Percentiles rank a stretch among this genome's conserved stretches.
Evolutionary conservation across 2,329 filamentous ascomycete species (phyloP).

Genomic region (Tricladium varicosporioides): DNA sequence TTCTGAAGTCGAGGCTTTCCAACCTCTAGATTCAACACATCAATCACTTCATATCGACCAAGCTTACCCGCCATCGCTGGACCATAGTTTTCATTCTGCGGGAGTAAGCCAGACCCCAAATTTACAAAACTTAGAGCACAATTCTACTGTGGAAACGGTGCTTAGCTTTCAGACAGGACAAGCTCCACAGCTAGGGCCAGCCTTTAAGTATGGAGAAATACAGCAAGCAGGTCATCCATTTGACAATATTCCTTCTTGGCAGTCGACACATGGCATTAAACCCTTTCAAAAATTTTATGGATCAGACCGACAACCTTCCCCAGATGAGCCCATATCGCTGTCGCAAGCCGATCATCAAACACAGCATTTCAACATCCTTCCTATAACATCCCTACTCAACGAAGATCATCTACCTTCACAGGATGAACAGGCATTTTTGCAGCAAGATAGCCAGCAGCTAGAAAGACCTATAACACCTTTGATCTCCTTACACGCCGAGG

Average conservation of each 20-base stretch:
- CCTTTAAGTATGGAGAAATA: neutral
- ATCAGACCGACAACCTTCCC: neutral
- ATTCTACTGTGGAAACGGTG: too few species aligned
- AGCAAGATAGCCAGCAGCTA: neutral
- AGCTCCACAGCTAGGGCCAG: neutral
- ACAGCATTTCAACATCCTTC: neutral
- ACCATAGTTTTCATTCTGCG: too few species aligned
- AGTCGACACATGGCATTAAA: neutral
- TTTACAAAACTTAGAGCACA: too few species aligned
- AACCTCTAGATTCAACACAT: too few species aligned
- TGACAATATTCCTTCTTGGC: neutral
- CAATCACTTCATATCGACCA: too few species aligned
- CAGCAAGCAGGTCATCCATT: neutral
- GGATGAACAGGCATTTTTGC: too few species aligned
- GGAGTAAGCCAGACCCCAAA: too few species aligned
- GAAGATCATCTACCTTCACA: neutral
- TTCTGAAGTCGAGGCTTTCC: too few species aligned
- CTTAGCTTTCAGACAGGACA: neutral
- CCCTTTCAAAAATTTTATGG: neutral
- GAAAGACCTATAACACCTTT: neutral
- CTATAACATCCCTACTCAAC: too few species aligned
- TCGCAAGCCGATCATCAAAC: neutral
- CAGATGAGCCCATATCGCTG: neutral
- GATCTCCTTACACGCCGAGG: neutral
- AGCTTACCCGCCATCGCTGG: too few species aligned